Evolutionary conservation across 441 rosid genomes (phyloP), one percentile per base, ranked within the genome.

Genomic region (Erodium moschatum): DNA sequence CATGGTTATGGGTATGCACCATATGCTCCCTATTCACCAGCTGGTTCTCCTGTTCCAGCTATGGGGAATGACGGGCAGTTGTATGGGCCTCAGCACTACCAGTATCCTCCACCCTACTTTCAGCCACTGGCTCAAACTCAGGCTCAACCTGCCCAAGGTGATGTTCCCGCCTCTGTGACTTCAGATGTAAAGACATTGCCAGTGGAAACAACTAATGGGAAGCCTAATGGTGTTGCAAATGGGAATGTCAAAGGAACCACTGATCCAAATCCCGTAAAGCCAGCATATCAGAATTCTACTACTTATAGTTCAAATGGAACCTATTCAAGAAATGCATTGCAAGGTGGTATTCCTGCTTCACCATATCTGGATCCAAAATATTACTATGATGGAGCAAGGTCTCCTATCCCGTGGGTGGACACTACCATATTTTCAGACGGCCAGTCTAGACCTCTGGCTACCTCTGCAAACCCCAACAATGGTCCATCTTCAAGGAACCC

Each of bases 31-130:
- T 90, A 80, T 77, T 86, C 85, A 68, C 92, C 89, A 20, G 88
- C 92, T 31, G 73, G 81, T 69, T 81, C 92, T 52, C 95, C 90
- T 7, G 94, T 79, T 76, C 97, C 97, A 56, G 79, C 84, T 21
- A 24, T 85, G 80, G 90, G 86, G 11, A 83, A 82, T 73, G 93
- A 86, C 65, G 89, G 85, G 60, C 97, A 85, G 70, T 73, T 87
- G 15, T 88, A 87, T 67, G 97, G 85, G 65, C 85, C 85, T 62
- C 97, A 88, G 67, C 88, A 90, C 70, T 90, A 90, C 63, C 95
- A 88, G 75, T 90, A 90, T 78, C 83, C 82, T 75, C 86, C 94
- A 68, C 74, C 82, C 42, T 88, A 81, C 71, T 87, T 85, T 69
- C 87, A 81, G 71, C 87, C 88, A 0, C 71, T 85, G 73, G 73